Conservation (phyloP, 108 stramenopile species). For the Fragilaria radians region DNA sequence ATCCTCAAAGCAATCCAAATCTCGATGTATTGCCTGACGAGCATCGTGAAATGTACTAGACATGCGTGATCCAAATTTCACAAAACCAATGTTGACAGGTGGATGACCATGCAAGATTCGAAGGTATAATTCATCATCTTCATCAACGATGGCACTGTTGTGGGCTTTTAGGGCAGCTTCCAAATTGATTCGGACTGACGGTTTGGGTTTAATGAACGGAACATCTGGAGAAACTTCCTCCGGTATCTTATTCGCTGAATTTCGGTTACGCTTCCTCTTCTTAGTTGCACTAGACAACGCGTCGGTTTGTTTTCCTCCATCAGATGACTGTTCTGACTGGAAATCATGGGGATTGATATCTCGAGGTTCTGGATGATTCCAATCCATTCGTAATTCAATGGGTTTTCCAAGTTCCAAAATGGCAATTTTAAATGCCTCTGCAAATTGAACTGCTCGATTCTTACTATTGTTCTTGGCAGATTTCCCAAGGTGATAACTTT, state of each 20-base stretch:
- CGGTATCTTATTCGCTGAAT: background rate
- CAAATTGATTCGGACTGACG: slow-evolving; percentile 1
- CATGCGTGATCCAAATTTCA: slow-evolving; percentile 47
- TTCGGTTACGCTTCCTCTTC: slow-evolving; percentile 4
- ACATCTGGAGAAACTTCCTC: background rate
- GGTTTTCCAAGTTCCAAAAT: slow-evolving; percentile 64
- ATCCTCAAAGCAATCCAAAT: slow-evolving; percentile 42
- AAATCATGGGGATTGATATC: background rate
- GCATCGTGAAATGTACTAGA: slow-evolving; percentile 53
- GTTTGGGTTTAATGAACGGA: background rate
- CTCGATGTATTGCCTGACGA: slow-evolving; percentile 40
- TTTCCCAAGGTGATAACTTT: slow-evolving; percentile 76
- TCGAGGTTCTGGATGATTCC: slow-evolving; percentile 42
- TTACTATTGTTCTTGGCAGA: slow-evolving; percentile 55
- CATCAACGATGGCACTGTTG: background rate
- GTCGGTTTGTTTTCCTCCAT: background rate
- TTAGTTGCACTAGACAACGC: background rate
- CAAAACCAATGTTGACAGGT: slow-evolving; percentile 52
- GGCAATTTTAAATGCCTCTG: slow-evolving; percentile 59
- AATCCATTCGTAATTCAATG: slow-evolving; percentile 72
- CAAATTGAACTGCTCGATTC: slow-evolving; percentile 35
- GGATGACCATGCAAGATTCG: slow-evolving; percentile 4
- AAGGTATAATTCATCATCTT: slow-evolving; percentile 2
- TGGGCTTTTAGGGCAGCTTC: slow-evolving; percentile 2
- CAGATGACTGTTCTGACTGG: background rate